Evolutionary conservation across 1,284 basidiomycete genomes (phyloP), one percentile per base, ranked within the genome.

Genomic region (Fomitopsis betulina): DNA sequence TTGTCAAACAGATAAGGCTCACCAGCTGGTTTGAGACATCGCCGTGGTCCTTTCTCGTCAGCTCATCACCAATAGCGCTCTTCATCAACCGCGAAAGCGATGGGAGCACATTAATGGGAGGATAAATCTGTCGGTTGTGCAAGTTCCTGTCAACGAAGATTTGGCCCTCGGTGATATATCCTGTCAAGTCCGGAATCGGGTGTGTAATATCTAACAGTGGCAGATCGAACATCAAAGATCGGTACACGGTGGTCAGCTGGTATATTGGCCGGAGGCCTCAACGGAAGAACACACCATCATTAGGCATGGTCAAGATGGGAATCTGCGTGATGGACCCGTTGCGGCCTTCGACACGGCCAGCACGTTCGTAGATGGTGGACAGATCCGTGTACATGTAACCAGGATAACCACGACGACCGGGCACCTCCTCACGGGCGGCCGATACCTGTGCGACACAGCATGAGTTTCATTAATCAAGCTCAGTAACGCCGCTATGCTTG

Each of bases 251-350:
- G 13, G 23, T 12, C 45, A 47, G 27, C 21, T 27, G 12, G 12
- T 8, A 17, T 15, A 12, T 2, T 12, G 13, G 45, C 27, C 25
- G 25, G 25, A 47, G 13, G 33, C 43, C n/a, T 40, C 3, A 37
- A 12, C 35, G 35, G 9, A 37, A 21, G 58, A 21, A 68, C 83
- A 75, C 75, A 93, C 94, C 95, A 76, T 99, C 97, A 79, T 99
- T 99, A 35, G 97, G 97, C 97, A 99, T 99, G 60, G 97, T 99
- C 63, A 99, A 82, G 71, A 99, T 99, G 58, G 97, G 97, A 73
- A 99, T 98, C 79, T 99, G 97, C 53, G 97, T 99, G 79, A 99
- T 99, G 49, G 96, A 98, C 52, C 97, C 97, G 76, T 98, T 98
- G 62, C 97, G 86, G 62, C 97, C 97, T 76, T 96, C 79, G 51